phyloP scores from a whole-genome alignment of 306 rosid species.

The Astragalus membranaceus region DNA sequence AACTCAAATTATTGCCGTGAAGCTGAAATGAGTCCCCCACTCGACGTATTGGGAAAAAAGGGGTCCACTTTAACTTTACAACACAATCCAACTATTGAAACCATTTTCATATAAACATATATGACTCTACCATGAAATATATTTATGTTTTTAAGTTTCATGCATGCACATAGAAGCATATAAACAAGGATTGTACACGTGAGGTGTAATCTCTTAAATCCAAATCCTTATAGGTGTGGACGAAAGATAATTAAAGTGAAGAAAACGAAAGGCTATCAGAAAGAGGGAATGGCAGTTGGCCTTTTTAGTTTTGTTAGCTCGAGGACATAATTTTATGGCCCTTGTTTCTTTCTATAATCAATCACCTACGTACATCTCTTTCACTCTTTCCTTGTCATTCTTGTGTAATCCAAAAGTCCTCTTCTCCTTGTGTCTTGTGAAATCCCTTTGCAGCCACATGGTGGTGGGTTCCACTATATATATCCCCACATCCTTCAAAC shows the following conservation, averaged over 20 bases:
- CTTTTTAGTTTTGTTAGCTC: conserved; percentile 23
- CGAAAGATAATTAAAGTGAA: conserved; percentile 40
- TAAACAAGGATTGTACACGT: conserved; percentile 16
- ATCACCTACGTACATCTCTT: conserved; percentile 1
- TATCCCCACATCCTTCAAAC: conserved; percentile 32
- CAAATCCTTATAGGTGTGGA: conserved; percentile 31
- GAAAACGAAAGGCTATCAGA: conserved; percentile 44
- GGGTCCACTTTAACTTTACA: background rate
- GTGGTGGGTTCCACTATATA: conserved; percentile 18
- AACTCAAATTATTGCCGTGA: too few species aligned
- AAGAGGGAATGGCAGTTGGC: conserved; percentile 34
- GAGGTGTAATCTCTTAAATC: conserved; percentile 26
- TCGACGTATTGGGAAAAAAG: too few species aligned
- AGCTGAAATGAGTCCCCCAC: too few species aligned
- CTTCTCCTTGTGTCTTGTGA: background rate
- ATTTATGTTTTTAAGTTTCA: background rate
- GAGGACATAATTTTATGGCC: conserved; percentile 30
- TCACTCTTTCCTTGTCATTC: conserved; percentile 14
- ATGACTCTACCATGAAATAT: background rate
- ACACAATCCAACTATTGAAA: background rate
- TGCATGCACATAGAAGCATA: conserved; percentile 18
- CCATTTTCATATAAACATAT: background rate
- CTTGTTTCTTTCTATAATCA: background rate
- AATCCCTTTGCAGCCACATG: conserved; percentile 20
- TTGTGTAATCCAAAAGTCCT: conserved; percentile 17